Percentiles rank a stretch among this genome's conserved stretches.
Evolutionary conservation across 225 moss, liverwort and hornwort genomes (phyloP).

Genomic region (Physcomitrium patens): DNA sequence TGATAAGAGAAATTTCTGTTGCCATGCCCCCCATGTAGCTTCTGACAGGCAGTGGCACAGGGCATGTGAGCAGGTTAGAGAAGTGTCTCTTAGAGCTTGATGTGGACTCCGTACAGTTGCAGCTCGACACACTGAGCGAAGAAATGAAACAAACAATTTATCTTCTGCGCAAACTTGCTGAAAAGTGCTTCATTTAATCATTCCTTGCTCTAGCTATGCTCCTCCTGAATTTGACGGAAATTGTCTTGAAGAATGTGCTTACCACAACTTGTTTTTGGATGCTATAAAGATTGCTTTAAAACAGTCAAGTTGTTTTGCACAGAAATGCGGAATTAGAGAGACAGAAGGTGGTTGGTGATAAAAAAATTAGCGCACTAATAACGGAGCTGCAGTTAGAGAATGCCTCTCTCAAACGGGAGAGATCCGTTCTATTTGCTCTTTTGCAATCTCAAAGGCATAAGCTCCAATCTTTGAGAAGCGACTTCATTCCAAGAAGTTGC

Average conservation of each 20-base stretch:
- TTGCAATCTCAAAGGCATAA: not conserved
- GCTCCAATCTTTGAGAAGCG: not conserved
- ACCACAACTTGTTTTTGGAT: too few species aligned
- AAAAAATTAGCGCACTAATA: not conserved
- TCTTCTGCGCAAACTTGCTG: conserved; percentile 3
- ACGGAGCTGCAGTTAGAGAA: not conserved
- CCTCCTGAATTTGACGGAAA: not conserved
- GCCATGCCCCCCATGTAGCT: not conserved
- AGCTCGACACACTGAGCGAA: conserved; percentile 4
- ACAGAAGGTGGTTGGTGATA: not conserved
- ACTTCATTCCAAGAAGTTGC: not conserved
- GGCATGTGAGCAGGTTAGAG: conserved; percentile 6
- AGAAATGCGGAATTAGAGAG: conserved; percentile 9
- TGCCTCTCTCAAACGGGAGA: not conserved
- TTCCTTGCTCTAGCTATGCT: not conserved
- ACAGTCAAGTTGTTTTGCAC: not conserved
- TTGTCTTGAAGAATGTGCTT: too few species aligned
- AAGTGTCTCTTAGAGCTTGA: conserved; percentile 1
- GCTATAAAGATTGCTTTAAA: too few species aligned
- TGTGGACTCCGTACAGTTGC: conserved; percentile 5
- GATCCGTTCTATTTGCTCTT: not conserved
- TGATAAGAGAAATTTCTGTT: not conserved
- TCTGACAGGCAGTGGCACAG: not conserved
- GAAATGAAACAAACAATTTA: conserved; percentile 10
- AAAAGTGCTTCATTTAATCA: not conserved